These are phyloP conservation scores for Pseudozyma thailandica DNA, from an alignment of 1,284 basidiomycete species.

Conservation along the genomic window DNA sequence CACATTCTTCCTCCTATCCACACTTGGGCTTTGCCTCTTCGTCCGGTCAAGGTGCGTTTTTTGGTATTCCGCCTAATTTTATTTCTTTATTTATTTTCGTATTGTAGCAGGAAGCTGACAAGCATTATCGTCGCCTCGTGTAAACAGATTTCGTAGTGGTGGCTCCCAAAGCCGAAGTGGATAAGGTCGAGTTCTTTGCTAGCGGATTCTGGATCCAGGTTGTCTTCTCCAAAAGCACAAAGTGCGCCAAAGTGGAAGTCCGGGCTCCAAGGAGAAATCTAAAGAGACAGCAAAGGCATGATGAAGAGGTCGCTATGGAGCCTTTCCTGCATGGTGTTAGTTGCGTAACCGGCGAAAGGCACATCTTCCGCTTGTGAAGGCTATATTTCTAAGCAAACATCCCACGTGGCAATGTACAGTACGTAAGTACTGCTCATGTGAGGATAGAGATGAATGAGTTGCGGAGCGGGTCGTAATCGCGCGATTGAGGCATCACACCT, in stretches of 20 bases:
- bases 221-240: constrained; percentile 4
- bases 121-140: not conserved
- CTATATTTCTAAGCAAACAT: too few relatives aligned
- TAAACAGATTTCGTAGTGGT: constrained; percentile 23
- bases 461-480: too few relatives aligned
- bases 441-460: too few relatives aligned
- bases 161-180: constrained; percentile 13
- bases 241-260: constrained; percentile 13
- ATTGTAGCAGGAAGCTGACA: not conserved
- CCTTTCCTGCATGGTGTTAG: constrained; percentile 11
- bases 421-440: too few relatives aligned
- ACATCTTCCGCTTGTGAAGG: not conserved
- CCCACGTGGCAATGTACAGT: too few relatives aligned
- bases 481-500: too few relatives aligned
- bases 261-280: constrained; percentile 12
- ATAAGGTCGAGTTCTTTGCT: constrained; percentile 24
- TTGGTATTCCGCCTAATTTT: not conserved
- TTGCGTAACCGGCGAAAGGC: not conserved
- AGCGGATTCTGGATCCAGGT: constrained; percentile 23
- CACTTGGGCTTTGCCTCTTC: constrained; percentile 22
- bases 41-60: constrained; percentile 23
- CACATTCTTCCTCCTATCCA: constrained; percentile 10
- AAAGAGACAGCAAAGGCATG: not conserved
- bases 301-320: constrained; percentile 21
- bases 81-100: too few relatives aligned